A percentile compares a stretch with the other conserved stretches of the same genome.
Conservation (phyloP, 2,329 filamentous ascomycete species). For the Phoma herbarum region DNA sequence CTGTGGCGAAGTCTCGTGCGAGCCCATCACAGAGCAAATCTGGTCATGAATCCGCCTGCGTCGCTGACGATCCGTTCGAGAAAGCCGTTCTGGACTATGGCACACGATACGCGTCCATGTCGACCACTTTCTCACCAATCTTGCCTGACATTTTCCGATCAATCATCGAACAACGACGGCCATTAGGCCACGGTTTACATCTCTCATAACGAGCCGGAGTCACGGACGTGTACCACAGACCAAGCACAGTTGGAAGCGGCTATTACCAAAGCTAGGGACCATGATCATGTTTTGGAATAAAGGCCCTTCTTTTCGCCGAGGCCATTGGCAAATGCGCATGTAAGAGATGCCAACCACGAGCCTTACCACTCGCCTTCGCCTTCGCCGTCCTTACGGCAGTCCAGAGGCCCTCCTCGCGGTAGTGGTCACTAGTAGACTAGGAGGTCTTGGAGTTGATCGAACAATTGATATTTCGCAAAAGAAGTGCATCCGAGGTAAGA, state of each 20-base stretch:
- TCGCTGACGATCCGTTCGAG: background rate
- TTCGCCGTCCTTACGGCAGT: no score
- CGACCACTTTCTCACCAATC: no score
- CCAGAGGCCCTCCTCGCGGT: no score
- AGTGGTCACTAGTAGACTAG: no score
- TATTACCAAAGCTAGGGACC: background rate
- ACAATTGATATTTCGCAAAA: no score
- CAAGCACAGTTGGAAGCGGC: background rate
- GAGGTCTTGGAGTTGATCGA: no score
- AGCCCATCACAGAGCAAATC: background rate
- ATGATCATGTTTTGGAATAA: background rate
- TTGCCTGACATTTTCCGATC: no score
- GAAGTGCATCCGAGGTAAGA: no score
- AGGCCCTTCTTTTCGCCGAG: no score
- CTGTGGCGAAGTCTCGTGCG: background rate
- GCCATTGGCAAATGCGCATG: no score
- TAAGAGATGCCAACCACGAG: no score
- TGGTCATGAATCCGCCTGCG: background rate
- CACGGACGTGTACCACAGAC: background rate
- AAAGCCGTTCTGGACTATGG: background rate
- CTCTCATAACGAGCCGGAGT: background rate
- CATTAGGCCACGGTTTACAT: background rate
- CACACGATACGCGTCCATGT: background rate
- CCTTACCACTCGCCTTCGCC: no score
- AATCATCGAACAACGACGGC: background rate